Conservation (phyloP, 179 eudicot species). For the Camellia oleifera region DNA sequence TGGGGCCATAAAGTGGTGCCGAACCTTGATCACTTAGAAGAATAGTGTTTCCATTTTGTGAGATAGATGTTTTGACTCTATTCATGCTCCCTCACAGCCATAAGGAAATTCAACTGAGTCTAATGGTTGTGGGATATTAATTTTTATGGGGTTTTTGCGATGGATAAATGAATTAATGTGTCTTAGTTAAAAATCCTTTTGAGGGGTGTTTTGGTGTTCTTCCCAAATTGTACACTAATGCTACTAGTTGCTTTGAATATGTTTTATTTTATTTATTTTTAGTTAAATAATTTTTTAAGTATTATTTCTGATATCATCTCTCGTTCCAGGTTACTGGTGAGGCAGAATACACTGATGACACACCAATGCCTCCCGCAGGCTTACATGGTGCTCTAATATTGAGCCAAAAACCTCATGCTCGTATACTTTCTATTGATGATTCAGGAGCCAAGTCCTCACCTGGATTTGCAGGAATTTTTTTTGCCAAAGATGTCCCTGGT, state of each 20-base stretch:
- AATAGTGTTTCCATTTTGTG: background rate
- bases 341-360: slow-evolving; percentile 95
- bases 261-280: background rate
- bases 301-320: background rate
- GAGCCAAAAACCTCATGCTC: slow-evolving; percentile 97
- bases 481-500: slow-evolving; percentile 82
- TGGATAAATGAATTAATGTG: background rate
- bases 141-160: background rate
- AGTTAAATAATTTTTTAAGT: background rate
- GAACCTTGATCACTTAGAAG: background rate
- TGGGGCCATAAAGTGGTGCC: background rate
- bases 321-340: slow-evolving; percentile 86
- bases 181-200: background rate
- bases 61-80: too few relatives aligned
- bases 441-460: slow-evolving; percentile 69
- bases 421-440: slow-evolving; percentile 80
- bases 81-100: background rate
- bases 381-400: slow-evolving; percentile 80
- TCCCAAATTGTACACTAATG: background rate
- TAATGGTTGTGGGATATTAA: background rate
- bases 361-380: slow-evolving; percentile 73
- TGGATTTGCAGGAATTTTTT: slow-evolving; percentile 80
- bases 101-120: background rate
- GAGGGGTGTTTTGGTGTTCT: background rate
- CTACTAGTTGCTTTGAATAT: background rate